Base-by-base conservation (phyloP, 139 green algal species). In the Picochlorum sp. region DNA sequence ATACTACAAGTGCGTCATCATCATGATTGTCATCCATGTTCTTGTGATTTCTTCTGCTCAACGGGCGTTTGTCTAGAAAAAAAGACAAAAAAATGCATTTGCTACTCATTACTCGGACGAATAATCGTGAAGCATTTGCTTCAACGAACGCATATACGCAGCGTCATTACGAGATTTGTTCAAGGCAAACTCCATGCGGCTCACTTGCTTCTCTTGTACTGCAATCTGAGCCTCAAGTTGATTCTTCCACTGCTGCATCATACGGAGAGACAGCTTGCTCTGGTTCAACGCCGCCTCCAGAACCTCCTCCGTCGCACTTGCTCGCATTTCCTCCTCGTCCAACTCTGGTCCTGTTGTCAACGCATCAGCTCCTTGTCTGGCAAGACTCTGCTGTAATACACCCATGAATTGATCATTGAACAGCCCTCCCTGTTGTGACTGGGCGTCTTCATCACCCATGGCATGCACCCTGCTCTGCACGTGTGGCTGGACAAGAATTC, bases 171-270 rank as follows among this genome's bases (percentile, higher is more conserved):
- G 34, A 37, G 52, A 46, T 58, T 79, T 79, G 49, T 77, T 68
- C 54, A 79, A 62, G 10, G 73, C 73, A 72, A 79, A 79, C 16
- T 77, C 69, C 47, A 79, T 65, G 7, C 73, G 61, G 16, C 65
- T 62, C 9, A 75, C 30, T 10, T 66, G 61, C 37, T 66, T 66
- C 15, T 59, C 61, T 58, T 66, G 61, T 20, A 41, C 34, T 18
- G 24, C 61, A 66, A 66, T 20, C 61, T 66, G 61, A 23, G 34
- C 37, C 14, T 66, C 61, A 5, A 66, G 52, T 26, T 66, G 61
- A 56, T 50, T 23, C 23, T 32, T 44, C 61, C 61, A 66, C 16
- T 23, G 15, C 41, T 24, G 24, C 14, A 66, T 15, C 20, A 26
- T n/a, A 18, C 14, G 37, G 15, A 56, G 24, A 23, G 61, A 59